A percentile compares a stretch with the other conserved stretches of the same genome.
Evolutionary conservation across 2,329 filamentous ascomycete genomes (phyloP).

Genomic region (Cordyceps militaris): DNA sequence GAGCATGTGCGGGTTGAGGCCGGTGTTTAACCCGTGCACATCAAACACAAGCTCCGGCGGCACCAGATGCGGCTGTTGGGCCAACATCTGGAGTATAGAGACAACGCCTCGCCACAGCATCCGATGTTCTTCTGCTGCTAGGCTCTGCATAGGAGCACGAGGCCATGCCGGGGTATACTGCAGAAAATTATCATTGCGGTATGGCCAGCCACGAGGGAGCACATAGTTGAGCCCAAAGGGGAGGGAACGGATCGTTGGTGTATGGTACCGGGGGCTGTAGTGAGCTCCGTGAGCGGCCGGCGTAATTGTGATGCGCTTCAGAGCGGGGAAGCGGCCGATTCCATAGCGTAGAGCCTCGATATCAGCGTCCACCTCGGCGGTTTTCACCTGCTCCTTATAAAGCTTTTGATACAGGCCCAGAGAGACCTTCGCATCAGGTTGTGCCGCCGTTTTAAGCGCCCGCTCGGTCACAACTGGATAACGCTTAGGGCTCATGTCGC

Average conservation of each 20-base stretch:
- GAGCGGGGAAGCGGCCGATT: slow-evolving; percentile 23
- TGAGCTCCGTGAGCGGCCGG: slow-evolving; percentile 27
- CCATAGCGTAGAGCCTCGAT: slow-evolving; percentile 23
- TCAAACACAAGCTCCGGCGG: slow-evolving; percentile 27
- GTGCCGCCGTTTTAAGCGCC: not conserved
- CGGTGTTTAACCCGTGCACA: slow-evolving; percentile 19
- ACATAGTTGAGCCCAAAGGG: slow-evolving; percentile 31
- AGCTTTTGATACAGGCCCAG: not conserved
- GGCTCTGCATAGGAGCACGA: not conserved
- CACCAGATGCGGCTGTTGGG: slow-evolving; percentile 15
- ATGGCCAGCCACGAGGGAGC: slow-evolving; percentile 26
- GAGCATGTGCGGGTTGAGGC: slow-evolving; percentile 24
- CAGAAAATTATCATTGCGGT: not conserved
- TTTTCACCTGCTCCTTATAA: not conserved
- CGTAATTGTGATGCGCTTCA: slow-evolving; percentile 29
- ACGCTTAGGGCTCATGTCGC: not conserved
- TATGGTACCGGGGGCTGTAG: slow-evolving; percentile 28
- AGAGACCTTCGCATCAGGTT: not conserved
- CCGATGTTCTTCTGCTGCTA: not conserved
- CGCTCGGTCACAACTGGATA: not conserved
- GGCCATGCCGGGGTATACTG: not conserved
- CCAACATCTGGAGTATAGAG: not conserved
- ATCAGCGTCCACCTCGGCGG: slow-evolving; percentile 17
- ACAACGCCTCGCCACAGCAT: not conserved
- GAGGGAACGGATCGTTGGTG: slow-evolving; percentile 31